Evolutionary conservation across 495 filamentous ascomycete species (phyloP).

Genomic region (Platismatia glauca): DNA sequence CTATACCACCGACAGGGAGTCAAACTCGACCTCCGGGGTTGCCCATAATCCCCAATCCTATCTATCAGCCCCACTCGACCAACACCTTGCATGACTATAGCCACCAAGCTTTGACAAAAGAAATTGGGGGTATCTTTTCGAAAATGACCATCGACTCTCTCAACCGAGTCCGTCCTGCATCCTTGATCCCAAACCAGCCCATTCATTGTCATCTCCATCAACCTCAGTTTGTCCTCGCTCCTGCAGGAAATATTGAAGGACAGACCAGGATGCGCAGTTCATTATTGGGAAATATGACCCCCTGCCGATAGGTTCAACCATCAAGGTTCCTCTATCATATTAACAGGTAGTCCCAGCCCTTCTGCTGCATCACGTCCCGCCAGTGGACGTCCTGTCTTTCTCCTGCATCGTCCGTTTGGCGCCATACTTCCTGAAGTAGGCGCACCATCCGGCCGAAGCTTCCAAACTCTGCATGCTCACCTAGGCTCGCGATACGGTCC

Average conservation of each 20-base stretch:
- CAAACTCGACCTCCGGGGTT: conserved; percentile 10
- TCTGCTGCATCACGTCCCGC: conserved; percentile 88
- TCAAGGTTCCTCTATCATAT: conserved; percentile 49
- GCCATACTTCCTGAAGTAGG: conserved; percentile 78
- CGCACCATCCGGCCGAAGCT: conserved; percentile 77
- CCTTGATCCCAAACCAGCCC: neutral
- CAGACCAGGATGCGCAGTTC: conserved; percentile 26
- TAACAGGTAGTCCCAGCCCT: conserved; percentile 86
- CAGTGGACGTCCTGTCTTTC: conserved; percentile 68
- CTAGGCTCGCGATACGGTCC: conserved; percentile 60
- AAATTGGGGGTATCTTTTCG: conserved; percentile 20
- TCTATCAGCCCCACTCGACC: conserved; percentile 3
- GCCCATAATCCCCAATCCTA: conserved; percentile 7
- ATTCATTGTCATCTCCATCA: neutral
- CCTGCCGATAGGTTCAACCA: conserved; percentile 19
- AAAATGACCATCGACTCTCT: neutral
- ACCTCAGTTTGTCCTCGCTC: conserved; percentile 2
- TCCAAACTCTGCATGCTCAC: conserved; percentile 66
- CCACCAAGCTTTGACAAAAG: conserved; percentile 5
- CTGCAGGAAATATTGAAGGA: conserved; percentile 12
- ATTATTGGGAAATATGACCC: conserved; percentile 28
- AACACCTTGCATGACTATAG: conserved; percentile 16
- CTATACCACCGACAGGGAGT: conserved; percentile 5
- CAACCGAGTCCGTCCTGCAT: neutral
- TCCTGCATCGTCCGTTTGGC: conserved; percentile 52